Evolutionary conservation across 2,329 filamentous ascomycete genomes (phyloP).

Genomic region (Trichophaea hybrida): DNA sequence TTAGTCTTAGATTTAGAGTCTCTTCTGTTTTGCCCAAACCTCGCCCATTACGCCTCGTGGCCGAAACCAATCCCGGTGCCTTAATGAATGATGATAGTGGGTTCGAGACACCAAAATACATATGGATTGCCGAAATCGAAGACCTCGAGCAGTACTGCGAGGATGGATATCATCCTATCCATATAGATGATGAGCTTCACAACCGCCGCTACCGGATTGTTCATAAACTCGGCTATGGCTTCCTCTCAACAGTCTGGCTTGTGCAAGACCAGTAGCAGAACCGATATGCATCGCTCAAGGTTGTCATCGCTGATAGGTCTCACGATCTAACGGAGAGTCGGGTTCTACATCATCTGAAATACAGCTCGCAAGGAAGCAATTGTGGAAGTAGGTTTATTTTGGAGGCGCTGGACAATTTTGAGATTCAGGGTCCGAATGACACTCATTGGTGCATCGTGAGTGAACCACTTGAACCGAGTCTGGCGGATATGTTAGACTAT

Average conservation of each 20-base stretch:
- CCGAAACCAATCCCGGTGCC: no score
- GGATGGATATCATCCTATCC: conserved; percentile 19
- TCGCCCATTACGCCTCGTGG: no score
- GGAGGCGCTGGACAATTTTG: not conserved
- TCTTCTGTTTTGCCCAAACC: no score
- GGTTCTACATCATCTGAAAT: not conserved
- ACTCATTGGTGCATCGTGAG: not conserved
- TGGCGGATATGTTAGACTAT: not conserved
- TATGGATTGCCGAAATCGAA: conserved; percentile 8
- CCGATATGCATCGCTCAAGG: conserved; percentile 5
- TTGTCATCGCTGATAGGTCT: not conserved
- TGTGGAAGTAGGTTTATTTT: not conserved
- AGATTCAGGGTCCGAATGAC: not conserved
- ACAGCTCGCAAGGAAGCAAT: no score
- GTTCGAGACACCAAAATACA: not conserved
- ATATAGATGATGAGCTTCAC: conserved; percentile 23
- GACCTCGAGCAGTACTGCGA: conserved; percentile 19
- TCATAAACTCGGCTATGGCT: conserved; percentile 34
- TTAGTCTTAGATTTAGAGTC: no score
- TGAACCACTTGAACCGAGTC: not conserved
- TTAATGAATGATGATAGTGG: no score
- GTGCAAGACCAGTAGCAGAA: conserved; percentile 28
- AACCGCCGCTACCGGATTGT: conserved; percentile 32
- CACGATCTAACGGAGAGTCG: not conserved
- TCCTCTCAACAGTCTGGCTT: conserved; percentile 34